Evolutionary conservation across 176 grass and related monocot species (phyloP).

Genomic region (Olyra latifolia): DNA sequence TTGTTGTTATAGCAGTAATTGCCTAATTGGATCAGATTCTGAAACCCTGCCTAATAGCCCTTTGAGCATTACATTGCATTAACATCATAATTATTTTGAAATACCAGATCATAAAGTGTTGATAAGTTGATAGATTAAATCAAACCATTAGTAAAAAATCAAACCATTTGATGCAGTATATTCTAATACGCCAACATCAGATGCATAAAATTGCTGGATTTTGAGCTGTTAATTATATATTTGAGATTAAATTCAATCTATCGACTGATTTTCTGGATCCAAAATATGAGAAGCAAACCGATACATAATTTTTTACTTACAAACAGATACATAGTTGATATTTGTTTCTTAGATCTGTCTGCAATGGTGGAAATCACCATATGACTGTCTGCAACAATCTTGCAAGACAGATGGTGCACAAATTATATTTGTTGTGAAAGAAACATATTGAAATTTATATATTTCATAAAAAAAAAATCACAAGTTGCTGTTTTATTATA

Average conservation of each 20-base stretch:
- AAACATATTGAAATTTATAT: constrained; percentile 7
- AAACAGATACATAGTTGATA: neutral
- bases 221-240: constrained; percentile 7
- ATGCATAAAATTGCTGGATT: constrained; percentile 12
- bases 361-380: neutral
- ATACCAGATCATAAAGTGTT: constrained; percentile 9
- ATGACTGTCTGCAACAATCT: neutral
- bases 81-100: neutral
- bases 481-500: constrained; percentile 13
- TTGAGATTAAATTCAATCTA: neutral
- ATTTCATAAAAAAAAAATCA: neutral
- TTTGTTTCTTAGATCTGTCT: constrained; percentile 8
- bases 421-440: constrained; percentile 10
- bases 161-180: neutral
- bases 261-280: neutral
- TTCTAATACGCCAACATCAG: neutral
- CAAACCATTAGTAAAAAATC: neutral
- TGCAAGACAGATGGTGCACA: neutral
- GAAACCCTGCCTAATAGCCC: neutral
- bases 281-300: neutral
- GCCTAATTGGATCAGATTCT: constrained; percentile 23
- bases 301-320: neutral
- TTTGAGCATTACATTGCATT: neutral
- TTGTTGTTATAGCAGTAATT: constrained; percentile 4
- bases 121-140: neutral